Evolutionary conservation across 176 grass and related monocot genomes (phyloP).

Genomic region (Dendrocalamus sinicus): DNA sequence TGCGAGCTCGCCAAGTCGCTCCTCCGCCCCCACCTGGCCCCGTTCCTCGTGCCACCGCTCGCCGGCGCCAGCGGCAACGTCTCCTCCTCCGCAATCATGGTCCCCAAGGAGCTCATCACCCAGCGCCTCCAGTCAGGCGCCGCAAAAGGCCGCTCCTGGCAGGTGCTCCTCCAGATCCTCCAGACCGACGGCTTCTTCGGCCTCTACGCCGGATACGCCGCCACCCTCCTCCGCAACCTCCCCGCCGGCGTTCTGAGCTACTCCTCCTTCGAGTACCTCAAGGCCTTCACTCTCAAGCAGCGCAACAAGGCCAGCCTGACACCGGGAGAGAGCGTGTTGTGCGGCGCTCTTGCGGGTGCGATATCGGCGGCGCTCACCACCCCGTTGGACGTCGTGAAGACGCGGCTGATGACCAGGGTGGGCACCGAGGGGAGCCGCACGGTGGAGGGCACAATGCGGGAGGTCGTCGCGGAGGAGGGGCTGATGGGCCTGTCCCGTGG

Average conservation of each 20-base stretch:
- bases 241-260: slow-evolving; percentile 79
- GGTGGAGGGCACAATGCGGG: slow-evolving; percentile 72
- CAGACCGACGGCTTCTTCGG: slow-evolving; percentile 69
- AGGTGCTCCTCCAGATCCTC: slow-evolving; percentile 75
- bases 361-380: slow-evolving; percentile 86
- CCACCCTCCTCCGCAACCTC: slow-evolving; percentile 86
- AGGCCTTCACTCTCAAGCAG: slow-evolving; percentile 65
- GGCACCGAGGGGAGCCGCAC: slow-evolving; percentile 54
- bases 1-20: slow-evolving; percentile 90
- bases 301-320: slow-evolving; percentile 53
- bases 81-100: slow-evolving; percentile 90
- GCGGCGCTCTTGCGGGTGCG: slow-evolving; percentile 76
- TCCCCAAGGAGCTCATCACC: slow-evolving; percentile 98
- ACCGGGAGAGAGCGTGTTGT: slow-evolving; percentile 73
- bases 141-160: slow-evolving; percentile 61
- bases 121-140: slow-evolving; percentile 92
- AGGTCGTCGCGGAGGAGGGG: slow-evolving; percentile 80
- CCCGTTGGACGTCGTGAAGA: slow-evolving; percentile 87
- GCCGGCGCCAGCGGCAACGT: slow-evolving; percentile 85
- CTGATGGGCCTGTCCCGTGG: slow-evolving; percentile 68
- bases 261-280: slow-evolving; percentile 97
- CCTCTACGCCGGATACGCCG: slow-evolving; percentile 84
- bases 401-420: slow-evolving; percentile 87
- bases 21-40: slow-evolving; percentile 54
- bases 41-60: slow-evolving; percentile 74